phyloP scores from a whole-genome alignment of 2,329 filamentous ascomycete species.

The Arthroderma sp. region DNA sequence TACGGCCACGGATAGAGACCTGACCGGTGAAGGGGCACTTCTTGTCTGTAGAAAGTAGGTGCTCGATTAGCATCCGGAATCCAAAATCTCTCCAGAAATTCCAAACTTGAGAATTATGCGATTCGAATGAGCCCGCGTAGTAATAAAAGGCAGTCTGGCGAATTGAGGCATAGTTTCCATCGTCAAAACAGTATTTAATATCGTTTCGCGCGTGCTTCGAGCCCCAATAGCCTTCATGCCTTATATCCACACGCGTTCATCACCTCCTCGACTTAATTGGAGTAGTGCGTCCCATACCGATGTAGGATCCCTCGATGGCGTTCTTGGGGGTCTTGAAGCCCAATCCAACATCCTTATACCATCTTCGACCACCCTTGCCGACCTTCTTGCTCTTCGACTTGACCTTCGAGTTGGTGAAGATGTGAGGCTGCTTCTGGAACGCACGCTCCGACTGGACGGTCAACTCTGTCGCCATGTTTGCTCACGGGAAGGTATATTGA shows the following conservation, averaged over 20 bases:
- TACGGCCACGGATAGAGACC: constrained; percentile 99
- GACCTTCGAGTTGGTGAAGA: constrained; percentile 97
- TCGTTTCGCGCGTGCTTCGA: no score
- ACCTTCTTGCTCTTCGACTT: constrained; percentile 67
- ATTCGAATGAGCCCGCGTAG: background rate
- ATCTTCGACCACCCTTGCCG: constrained; percentile 88
- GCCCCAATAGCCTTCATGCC: no score
- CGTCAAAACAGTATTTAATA: no score
- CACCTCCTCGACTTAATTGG: background rate
- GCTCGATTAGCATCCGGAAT: background rate
- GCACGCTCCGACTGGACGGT: constrained; percentile 99
- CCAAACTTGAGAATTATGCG: background rate
- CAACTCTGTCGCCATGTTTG: constrained; percentile 92
- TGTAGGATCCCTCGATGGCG: constrained; percentile 98
- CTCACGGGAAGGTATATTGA: constrained; percentile 33
- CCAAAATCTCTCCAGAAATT: background rate
- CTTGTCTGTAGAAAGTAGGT: constrained; percentile 61
- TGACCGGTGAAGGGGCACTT: constrained; percentile 99
- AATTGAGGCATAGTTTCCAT: no score
- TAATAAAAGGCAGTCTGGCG: background rate
- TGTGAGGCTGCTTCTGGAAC: constrained; percentile 99
- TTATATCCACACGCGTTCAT: no score
- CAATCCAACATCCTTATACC: constrained; percentile 99
- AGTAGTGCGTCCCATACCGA: constrained; percentile 57
- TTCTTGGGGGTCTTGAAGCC: constrained; percentile 98